Conservation (phyloP, 768 basidiomycete species). For the Ephemerocybe angulata region DNA sequence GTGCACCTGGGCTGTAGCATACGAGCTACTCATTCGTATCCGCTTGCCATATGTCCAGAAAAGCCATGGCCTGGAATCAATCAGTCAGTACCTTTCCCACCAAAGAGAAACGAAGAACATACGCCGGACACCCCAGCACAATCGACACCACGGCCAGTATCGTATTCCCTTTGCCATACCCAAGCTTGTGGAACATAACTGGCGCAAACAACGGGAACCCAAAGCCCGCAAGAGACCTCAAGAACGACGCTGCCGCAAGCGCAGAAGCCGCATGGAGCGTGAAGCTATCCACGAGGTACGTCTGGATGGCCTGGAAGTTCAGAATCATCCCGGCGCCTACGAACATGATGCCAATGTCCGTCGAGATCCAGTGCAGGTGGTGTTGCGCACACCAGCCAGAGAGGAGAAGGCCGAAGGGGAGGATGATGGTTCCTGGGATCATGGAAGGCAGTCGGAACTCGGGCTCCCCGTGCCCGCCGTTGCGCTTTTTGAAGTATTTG, state of each 20-base stretch:
- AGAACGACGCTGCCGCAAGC: constrained; percentile 58
- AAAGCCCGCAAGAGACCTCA: constrained; percentile 68
- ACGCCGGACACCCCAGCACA: constrained; percentile 59
- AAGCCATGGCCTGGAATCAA: constrained; percentile 28
- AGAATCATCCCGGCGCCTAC: constrained; percentile 58
- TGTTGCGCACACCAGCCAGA: constrained; percentile 66
- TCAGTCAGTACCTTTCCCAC: neutral
- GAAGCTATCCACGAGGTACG: constrained; percentile 67
- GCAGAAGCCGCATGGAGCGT: constrained; percentile 68
- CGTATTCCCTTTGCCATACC: constrained; percentile 68
- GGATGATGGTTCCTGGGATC: constrained; percentile 51
- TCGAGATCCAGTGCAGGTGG: constrained; percentile 63
- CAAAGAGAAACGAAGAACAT: constrained; percentile 17
- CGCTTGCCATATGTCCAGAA: constrained; percentile 34
- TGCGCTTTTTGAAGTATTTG: constrained; percentile 44
- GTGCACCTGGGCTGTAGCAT: constrained; percentile 26
- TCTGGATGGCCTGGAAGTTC: constrained; percentile 58
- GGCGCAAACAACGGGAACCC: constrained; percentile 78
- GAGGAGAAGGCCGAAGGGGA: constrained; percentile 67
- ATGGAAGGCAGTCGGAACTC: constrained; percentile 53
- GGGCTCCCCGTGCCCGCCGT: constrained; percentile 44
- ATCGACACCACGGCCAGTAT: constrained; percentile 59
- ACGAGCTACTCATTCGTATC: constrained; percentile 48
- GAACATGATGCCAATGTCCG: constrained; percentile 59
- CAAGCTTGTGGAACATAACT: constrained; percentile 59